Conservation (phyloP, 2,329 filamentous ascomycete genomes). For the Fusarium bulbicola region DNA sequence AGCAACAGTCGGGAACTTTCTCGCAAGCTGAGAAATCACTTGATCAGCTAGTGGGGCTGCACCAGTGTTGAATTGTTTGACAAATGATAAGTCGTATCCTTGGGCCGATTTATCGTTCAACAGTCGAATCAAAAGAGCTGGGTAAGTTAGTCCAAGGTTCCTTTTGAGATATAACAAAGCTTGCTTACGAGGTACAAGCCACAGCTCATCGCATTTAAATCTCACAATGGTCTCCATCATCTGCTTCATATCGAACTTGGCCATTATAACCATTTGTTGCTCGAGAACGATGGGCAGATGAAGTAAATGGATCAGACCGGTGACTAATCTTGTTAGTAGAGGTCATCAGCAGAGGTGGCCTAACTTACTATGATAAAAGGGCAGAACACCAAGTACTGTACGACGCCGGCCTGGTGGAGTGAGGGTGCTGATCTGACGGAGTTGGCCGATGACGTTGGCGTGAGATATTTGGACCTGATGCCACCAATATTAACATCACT, state of each 20-base stretch:
- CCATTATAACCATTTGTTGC: neutral
- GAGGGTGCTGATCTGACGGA: neutral
- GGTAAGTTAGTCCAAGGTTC: fast-evolving
- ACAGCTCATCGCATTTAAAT: neutral
- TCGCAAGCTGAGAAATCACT: neutral
- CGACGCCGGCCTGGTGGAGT: neutral
- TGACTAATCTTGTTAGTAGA: neutral
- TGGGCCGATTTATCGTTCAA: neutral
- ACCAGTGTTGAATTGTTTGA: neutral
- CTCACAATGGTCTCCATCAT: neutral
- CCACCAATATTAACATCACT: fast-evolving
- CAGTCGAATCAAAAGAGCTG: neutral
- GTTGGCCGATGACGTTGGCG: neutral
- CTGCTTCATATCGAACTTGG: neutral
- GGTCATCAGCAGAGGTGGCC: fast-evolving
- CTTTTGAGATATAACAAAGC: fast-evolving
- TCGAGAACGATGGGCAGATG: neutral
- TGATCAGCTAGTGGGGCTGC: neutral
- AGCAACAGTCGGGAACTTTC: neutral
- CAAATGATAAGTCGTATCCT: neutral
- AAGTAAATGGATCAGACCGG: neutral
- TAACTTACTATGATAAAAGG: neutral
- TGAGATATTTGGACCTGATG: neutral
- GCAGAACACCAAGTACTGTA: neutral
- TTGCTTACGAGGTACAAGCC: neutral